Conservation (phyloP, 2,329 filamentous ascomycete genomes). For the Colletotrichum lupini region DNA sequence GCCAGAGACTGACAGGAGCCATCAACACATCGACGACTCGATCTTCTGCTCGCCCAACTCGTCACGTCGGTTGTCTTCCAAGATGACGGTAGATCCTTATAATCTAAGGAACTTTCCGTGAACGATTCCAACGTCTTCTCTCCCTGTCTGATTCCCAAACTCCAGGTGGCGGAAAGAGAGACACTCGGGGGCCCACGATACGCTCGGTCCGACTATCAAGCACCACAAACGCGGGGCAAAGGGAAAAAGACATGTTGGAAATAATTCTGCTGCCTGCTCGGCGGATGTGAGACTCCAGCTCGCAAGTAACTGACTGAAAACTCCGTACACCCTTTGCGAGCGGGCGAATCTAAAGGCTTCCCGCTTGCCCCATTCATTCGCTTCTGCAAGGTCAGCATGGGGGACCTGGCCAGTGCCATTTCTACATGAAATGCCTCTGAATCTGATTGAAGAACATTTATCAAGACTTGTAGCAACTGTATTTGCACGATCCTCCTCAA, state of each 20-base stretch:
- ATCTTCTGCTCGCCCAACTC: background rate
- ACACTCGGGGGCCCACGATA: background rate
- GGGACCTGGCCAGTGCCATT: background rate
- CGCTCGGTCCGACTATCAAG: background rate
- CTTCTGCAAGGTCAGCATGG: background rate
- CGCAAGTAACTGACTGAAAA: background rate
- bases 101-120: background rate
- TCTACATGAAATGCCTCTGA: background rate
- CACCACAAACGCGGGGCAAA: background rate
- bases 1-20: background rate
- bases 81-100: background rate
- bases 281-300: background rate
- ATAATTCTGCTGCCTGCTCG: conserved; percentile 31
- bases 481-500: no score
- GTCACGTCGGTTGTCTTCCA: no score
- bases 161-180: background rate
- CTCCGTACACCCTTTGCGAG: background rate
- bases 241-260: no score
- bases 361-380: background rate
- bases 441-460: background rate
- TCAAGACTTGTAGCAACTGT: no score
- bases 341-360: conserved; percentile 7
- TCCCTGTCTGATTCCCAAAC: background rate
- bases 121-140: background rate
- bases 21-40: background rate